Evolutionary conservation across 2,329 filamentous ascomycete genomes (phyloP), one percentile per base, ranked within the genome.

Genomic region (Teratosphaeriaceae sp.): DNA sequence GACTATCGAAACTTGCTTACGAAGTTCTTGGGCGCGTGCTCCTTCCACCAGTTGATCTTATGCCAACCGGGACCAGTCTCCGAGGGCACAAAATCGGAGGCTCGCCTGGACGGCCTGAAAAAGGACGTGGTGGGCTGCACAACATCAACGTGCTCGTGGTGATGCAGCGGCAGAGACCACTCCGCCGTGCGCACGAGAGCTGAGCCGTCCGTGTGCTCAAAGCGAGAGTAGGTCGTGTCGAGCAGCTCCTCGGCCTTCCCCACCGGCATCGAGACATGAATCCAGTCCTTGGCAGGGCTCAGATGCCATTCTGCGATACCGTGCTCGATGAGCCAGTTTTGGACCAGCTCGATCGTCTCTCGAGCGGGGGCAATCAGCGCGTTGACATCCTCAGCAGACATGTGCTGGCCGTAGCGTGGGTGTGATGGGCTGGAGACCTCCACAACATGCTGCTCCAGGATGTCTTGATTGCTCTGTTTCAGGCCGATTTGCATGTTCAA

Each of bases 101-200:
- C 21, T 40, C 51, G 60, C 51, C 27, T 56, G 45, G 24, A 53
- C 52, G 51, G 65, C 53, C 69, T 68, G 58, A 76, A 74, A 64
- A 80, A 80, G 0, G 75, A 76, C 38, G 71, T 80, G 1, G 77
- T 80, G 2, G 78, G 78, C 56, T 80, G 76, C 20, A 80, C 73
- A 11, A 74, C 70, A 53, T 79, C 75, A 47, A 80, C 73, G 53
- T 78, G 75, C 38, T 69, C 65, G 53, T 80, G 76, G 3, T 80
- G 65, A 53, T 80, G 72, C 24, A 53, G 55, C 13, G 78, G 77
- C 3, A 82, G 68, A 33, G 76, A 79, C 76, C 77, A 81, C 30
- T 67, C 61, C 1, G 73, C 70, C 0, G 78, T 69, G 33, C 78
- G 71, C 13, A 74, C 66, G 6, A 79, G 55, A 9, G 66, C 56